phyloP scores from a whole-genome alignment of 768 basidiomycete genomes.

The Psilocybe tampanensis region DNA sequence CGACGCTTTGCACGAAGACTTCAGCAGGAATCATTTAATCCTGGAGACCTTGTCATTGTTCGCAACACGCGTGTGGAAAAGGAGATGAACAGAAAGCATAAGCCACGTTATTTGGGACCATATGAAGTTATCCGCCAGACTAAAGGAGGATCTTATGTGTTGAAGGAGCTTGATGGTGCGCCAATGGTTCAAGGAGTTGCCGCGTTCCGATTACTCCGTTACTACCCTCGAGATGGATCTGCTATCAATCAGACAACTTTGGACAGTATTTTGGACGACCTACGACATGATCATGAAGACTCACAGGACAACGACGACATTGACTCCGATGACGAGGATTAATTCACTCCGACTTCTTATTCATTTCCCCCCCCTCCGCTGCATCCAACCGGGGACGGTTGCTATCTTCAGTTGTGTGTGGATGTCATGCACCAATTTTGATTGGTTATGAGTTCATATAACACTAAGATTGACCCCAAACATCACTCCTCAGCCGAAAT shows the following conservation, averaged over 20 bases:
- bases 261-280: too few relatives aligned
- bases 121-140: constrained; percentile 21
- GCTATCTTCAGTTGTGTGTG: too few relatives aligned
- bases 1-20: neutral
- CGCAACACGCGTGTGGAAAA: neutral
- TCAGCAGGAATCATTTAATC: neutral
- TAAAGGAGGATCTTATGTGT: constrained; percentile 10
- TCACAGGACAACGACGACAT: too few relatives aligned
- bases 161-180: constrained; percentile 11
- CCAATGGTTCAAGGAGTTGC: constrained; percentile 1
- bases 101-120: constrained; percentile 28
- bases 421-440: too few relatives aligned
- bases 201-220: neutral
- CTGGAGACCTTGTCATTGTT: neutral
- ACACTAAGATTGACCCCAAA: too few relatives aligned
- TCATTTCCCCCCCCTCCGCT: too few relatives aligned
- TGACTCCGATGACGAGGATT: too few relatives aligned
- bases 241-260: neutral
- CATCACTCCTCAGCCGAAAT: too few relatives aligned
- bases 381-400: too few relatives aligned
- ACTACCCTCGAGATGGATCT: neutral
- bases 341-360: too few relatives aligned
- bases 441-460: too few relatives aligned
- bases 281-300: too few relatives aligned
- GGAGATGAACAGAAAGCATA: constrained; percentile 14